Evolutionary conservation across 495 filamentous ascomycete species (phyloP), one percentile per base, ranked within the genome.

Genomic region (Pyronema omphalodes): DNA sequence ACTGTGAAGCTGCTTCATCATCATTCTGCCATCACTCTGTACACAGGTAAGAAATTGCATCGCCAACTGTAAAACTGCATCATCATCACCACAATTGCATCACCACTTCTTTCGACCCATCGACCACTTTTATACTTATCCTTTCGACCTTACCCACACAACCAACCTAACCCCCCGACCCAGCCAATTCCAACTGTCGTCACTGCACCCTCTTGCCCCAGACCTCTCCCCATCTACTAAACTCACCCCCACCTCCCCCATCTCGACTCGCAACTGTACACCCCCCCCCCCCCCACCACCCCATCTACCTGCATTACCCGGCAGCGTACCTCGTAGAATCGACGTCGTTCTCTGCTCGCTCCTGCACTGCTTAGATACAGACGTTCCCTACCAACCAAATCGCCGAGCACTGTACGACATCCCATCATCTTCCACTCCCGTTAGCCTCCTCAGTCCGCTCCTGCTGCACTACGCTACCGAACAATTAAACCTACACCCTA

Each of bases 401-500:
- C 39, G 39, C 39, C 39, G 39, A 41, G 39, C 39, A 41, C 39
- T 41, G 39, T 41, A 41, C 39, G 39, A 41, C 39, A 41, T 41
- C 39, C 39, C 39, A 41, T 41, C 39, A 41, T 17, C 11, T 17
- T 41, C 15, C 15, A 41, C 39, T 41, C 39, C 39, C 39, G 15
- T 41, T 41, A 41, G 39, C 39, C 39, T 41, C 39, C 23, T 29
- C 39, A 41, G 39, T 41, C 39, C 39, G 11, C 39, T 29, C 23
- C 23, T 29, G 23, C 23, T 29, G 23, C 23, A 29, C 23, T 29
- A 29, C 23, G 23, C 23, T 29, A 29, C 23, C 23, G 11, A 41
- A 52, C 49, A 37, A 35, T 12, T 35, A 35, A 23, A 23, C 49
- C 39, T 41, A 18, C 43, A 55, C 41, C 53, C 41, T 55, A 18